Evolutionary conservation across 2,329 filamentous ascomycete species (phyloP), one percentile per base, ranked within the genome.

Genomic region (Exophiala mesophila): DNA sequence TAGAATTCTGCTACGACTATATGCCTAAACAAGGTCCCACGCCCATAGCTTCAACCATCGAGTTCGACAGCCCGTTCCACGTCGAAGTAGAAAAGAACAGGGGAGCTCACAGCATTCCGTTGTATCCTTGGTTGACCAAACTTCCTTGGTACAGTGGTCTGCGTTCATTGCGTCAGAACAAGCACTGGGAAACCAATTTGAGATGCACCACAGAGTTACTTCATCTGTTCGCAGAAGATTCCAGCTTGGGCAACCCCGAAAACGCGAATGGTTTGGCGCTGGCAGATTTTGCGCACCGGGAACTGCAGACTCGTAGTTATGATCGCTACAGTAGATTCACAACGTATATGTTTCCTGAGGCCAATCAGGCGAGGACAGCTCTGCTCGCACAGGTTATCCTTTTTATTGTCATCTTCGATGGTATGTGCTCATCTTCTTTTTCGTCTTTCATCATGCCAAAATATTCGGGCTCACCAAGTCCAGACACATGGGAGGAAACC

Each of bases 261-360:
- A 32, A 32, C 6, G 29, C 29, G 7, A 32, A 32, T 17, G 29
- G 29, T 6, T 6, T 6, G 12, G 16, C 16, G 6, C 29, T 32
- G 29, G 29, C 29, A 7, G 29, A 7, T 15, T 32, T 32, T 13
- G 29, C 29, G 6, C 6, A 17, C 6, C 7, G 16, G 29, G 29
- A 32, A 15, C 29, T 32, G 6, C 7, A 32, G 15, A 32, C 29
- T n/a, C 16, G 12, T 7, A 13, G 7, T 8, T 32, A 32, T 17
- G 29, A 32, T 13, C 29, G 29, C 15, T 32, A 32, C 13, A 32
- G 29, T 17, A 7, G 29, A 17, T 32, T 32, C 29, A 32, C 29
- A 15, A 32, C 29, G 12, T 32, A 32, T 13, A 32, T 32, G 29
- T 32, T 32, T 15, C 29, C 29, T 8, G 29, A 32, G 7, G 29